Percentiles rank a stretch among this genome's conserved stretches.
Evolutionary conservation across 2,329 filamentous ascomycete genomes (phyloP).

Genomic region (Hypocrella siamensis): DNA sequence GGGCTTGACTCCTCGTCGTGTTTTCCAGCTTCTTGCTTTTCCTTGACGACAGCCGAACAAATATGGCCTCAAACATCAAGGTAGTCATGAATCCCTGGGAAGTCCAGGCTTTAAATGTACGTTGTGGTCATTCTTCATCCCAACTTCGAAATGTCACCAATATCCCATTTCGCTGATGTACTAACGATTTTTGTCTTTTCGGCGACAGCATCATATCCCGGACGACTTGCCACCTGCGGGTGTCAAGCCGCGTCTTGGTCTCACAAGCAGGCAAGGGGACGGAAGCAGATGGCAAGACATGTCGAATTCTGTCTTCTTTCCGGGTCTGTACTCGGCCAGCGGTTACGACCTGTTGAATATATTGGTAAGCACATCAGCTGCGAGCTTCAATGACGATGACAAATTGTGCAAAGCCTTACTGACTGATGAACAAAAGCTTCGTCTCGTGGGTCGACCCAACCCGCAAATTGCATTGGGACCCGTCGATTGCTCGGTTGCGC

Average conservation of each 20-base stretch:
- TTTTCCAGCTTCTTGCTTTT: not conserved
- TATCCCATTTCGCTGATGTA: not conserved
- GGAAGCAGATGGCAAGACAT: slow-evolving; percentile 12
- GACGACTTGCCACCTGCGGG: slow-evolving; percentile 1
- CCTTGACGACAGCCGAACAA: not conserved
- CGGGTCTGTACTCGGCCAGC: slow-evolving; percentile 37
- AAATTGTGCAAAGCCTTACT: not conserved
- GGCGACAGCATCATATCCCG: slow-evolving; percentile 9
- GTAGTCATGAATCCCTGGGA: slow-evolving; percentile 19
- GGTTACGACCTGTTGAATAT: slow-evolving; percentile 41
- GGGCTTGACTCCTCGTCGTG: not conserved
- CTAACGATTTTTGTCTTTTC: not conserved
- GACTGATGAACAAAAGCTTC: slow-evolving; percentile 21
- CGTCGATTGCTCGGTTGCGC: slow-evolving; percentile 70
- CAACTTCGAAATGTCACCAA: not conserved
- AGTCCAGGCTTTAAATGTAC: slow-evolving; percentile 17
- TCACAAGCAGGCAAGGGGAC: not conserved
- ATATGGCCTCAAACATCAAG: slow-evolving; percentile 2
- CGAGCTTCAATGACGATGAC: too few relatives aligned
- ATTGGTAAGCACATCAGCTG: slow-evolving; percentile 23
- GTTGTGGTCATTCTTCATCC: not conserved
- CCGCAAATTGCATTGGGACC: slow-evolving; percentile 67
- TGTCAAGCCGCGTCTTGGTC: too few relatives aligned
- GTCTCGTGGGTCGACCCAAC: slow-evolving; percentile 53
- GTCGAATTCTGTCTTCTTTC: slow-evolving; percentile 35